Base-by-base conservation (phyloP, 2,329 filamentous ascomycete species). In the Trichoderma asperellum region DNA sequence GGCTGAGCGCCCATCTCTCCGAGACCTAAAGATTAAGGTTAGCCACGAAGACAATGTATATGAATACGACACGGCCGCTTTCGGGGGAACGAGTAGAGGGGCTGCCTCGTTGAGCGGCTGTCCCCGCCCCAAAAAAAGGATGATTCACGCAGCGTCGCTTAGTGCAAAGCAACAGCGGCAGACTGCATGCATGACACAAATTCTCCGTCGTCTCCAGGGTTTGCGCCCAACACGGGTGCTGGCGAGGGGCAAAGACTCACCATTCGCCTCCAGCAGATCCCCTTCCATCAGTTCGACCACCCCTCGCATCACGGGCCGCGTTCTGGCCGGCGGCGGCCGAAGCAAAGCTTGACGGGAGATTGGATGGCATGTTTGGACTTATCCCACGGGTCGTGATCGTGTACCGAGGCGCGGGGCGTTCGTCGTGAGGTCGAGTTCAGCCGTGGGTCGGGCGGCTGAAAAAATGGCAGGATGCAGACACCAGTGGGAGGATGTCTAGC, bases 331-430 rank as follows among this genome's bases (percentile, higher is more conserved):
- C 91, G 75, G 92, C 92, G 76, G 92, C 92, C 78, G 92, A 93
- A 79, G 92, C 92, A 83, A 94, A 94, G 85, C 91, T 94, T 75
- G 92, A 93, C 76, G 91, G 89, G 80, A 93, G 87, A 83, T 91
- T 90, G 79, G 89, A 88, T 83, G 91, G 88, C 91, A 93, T 86
- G 70, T 72, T 81, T 74, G 74, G 21, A 70, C 59, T 70, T 69
- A 71, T 72, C 61, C 60, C 62, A 66, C 61, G 37, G 73, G 65
- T 66, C 47, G 52, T 63, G 56, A 43, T 58, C 24, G 64, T 53
- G 47, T 34, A 56, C 49, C 62, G 55, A 68, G 43, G 56, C 68
- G 68, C 68, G 68, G 53, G 68, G 68, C 21, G 57, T 43, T 56
- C 59, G 59, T 70, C 59, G 64, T 70, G 35, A 66, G 58, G 65